phyloP scores from a whole-genome alignment of 306 rosid genomes.

The Castanea mollissima region DNA sequence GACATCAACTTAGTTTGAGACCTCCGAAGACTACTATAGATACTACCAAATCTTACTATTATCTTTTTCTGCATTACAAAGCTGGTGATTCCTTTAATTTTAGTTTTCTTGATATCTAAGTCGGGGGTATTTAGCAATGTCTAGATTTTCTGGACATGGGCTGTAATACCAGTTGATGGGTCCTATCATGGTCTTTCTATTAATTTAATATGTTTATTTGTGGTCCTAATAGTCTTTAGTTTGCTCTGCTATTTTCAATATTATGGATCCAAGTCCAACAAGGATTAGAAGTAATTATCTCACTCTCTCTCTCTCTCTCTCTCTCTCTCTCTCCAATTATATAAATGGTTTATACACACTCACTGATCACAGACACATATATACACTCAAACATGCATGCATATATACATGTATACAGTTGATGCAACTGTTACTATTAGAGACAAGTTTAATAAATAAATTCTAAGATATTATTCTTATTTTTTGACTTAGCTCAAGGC shows the following conservation, averaged over 20 bases:
- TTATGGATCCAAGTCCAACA: background rate
- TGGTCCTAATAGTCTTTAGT: background rate
- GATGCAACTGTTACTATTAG: background rate
- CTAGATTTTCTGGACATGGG: background rate
- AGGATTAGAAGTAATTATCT: background rate
- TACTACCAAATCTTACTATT: background rate
- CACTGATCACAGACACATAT: too few relatives aligned
- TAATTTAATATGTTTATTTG: background rate
- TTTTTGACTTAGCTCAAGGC: background rate
- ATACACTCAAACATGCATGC: too few relatives aligned
- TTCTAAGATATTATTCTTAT: background rate
- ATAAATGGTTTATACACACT: too few relatives aligned
- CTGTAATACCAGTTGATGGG: background rate
- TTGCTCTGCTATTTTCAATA: background rate
- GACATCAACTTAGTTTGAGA: background rate
- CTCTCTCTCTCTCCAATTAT: too few relatives aligned
- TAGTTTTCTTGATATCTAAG: background rate
- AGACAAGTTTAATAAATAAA: background rate
- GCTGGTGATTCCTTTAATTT: background rate
- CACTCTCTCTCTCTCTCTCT: too few relatives aligned
- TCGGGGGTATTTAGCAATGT: too few relatives aligned
- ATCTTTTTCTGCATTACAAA: background rate
- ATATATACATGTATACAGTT: too few relatives aligned
- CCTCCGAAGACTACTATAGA: background rate
- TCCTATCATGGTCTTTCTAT: too few relatives aligned